Conservation (phyloP, 345 rosid species). For the Melaleuca quinquenervia region DNA sequence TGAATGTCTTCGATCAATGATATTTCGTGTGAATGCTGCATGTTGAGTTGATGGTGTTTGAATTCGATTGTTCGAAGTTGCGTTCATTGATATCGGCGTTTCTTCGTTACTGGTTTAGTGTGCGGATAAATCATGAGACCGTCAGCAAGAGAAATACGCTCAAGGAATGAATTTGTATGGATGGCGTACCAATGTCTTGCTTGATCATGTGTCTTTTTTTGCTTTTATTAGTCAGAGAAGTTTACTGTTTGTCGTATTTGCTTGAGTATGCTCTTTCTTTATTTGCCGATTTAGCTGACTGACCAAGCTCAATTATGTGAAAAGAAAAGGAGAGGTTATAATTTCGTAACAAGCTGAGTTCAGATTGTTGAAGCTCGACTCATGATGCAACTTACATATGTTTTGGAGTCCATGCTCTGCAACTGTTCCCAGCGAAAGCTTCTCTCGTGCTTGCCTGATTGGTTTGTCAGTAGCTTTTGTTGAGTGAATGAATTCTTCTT, state of each 20-base stretch:
- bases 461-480: not conserved
- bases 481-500: not conserved
- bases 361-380: not conserved
- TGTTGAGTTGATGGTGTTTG: not conserved
- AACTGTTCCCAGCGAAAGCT: not conserved
- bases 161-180: not conserved
- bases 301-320: not conserved
- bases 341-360: not conserved
- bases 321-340: not conserved
- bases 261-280: not conserved
- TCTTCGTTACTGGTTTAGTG: not conserved
- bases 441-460: not conserved
- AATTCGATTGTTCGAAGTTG: not conserved
- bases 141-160: not conserved
- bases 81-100: not conserved
- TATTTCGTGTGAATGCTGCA: not conserved
- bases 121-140: not conserved
- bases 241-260: not conserved
- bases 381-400: not conserved
- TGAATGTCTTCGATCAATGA: not conserved
- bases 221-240: not conserved
- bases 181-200: not conserved
- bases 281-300: not conserved
- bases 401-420: not conserved
- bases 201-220: not conserved